These are phyloP conservation scores for Didymella lethalis DNA, from an alignment of 2,329 filamentous ascomycete genomes.

Conservation along the genomic window DNA sequence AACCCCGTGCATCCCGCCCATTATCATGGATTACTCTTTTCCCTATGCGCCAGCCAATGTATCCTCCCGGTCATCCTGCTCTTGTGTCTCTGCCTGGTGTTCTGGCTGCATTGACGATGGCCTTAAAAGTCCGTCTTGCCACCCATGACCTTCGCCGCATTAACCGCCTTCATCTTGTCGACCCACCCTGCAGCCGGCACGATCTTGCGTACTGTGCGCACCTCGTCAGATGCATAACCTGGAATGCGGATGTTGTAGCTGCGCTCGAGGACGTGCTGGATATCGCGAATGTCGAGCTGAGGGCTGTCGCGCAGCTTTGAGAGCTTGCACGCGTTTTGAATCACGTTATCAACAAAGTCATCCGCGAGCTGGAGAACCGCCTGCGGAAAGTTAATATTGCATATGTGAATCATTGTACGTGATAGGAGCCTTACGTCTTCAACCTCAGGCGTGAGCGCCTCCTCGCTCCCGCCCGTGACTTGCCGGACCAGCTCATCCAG, in stretches of 20 bases:
- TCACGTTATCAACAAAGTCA: constrained; percentile 91
- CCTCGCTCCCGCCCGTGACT: constrained; percentile 83
- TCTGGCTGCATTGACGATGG: neutral
- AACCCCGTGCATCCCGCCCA: neutral
- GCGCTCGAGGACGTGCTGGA: constrained; percentile 65
- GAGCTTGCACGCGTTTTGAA: constrained; percentile 85
- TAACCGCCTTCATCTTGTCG: constrained; percentile 95
- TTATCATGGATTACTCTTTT: neutral
- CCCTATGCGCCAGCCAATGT: neutral
- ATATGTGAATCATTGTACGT: neutral
- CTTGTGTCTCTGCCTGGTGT: neutral
- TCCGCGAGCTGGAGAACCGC: constrained; percentile 89
- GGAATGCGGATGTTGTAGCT: constrained; percentile 83
- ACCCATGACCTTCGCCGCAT: constrained; percentile 81
- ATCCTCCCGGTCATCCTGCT: neutral
- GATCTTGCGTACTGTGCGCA: constrained; percentile 92
- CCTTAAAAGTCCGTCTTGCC: constrained; percentile 52
- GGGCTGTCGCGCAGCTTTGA: constrained; percentile 92
- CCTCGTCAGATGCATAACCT: constrained; percentile 91
- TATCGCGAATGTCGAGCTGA: constrained; percentile 79
- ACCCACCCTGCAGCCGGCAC: constrained; percentile 90
- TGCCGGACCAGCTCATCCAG: constrained; percentile 93
- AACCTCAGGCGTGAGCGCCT: constrained; percentile 86
- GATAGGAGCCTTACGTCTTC: constrained; percentile 78
- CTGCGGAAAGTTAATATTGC: constrained; percentile 56